These are phyloP conservation scores for Trifolium dubium DNA, from an alignment of 306 rosid genomes.

Conservation along the genomic window DNA sequence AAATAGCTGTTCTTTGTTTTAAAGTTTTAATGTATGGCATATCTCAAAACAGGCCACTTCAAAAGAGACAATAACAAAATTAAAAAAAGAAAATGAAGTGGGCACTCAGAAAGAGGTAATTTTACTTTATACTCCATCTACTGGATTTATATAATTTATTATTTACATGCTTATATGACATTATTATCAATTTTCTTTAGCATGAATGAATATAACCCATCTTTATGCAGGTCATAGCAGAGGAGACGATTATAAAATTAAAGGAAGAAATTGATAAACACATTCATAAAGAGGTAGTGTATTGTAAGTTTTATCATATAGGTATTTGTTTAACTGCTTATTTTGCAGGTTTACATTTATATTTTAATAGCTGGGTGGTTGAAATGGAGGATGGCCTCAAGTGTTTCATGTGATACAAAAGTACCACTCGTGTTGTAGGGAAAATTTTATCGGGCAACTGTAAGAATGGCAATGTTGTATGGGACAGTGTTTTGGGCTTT, in stretches of 20 bases:
- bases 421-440: too few relatives aligned
- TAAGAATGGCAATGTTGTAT: too few relatives aligned
- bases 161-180: slow-evolving; percentile 20
- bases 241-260: slow-evolving; percentile 49
- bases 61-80: slow-evolving; percentile 50
- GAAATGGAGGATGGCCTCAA: too few relatives aligned
- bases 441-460: too few relatives aligned
- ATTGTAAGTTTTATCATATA: slow-evolving; percentile 26
- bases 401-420: too few relatives aligned
- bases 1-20: slow-evolving; percentile 9
- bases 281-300: slow-evolving; percentile 55
- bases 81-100: slow-evolving; percentile 51
- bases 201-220: slow-evolving; percentile 14
- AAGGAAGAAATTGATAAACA: slow-evolving; percentile 49
- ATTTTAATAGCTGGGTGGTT: background rate
- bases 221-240: slow-evolving; percentile 38
- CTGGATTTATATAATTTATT: slow-evolving; percentile 1
- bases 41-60: slow-evolving; percentile 40
- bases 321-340: slow-evolving; percentile 5
- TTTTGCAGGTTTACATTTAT: slow-evolving; percentile 4
- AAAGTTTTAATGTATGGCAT: slow-evolving; percentile 4
- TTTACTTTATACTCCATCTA: slow-evolving; percentile 29
- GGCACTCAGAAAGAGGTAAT: slow-evolving; percentile 58
- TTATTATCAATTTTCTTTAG: slow-evolving; percentile 1
- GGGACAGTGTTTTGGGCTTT: too few relatives aligned